These are phyloP conservation scores for Saccharomycodes ludwigii DNA, from an alignment of 805 yeast genomes.

Conservation along the genomic window DNA sequence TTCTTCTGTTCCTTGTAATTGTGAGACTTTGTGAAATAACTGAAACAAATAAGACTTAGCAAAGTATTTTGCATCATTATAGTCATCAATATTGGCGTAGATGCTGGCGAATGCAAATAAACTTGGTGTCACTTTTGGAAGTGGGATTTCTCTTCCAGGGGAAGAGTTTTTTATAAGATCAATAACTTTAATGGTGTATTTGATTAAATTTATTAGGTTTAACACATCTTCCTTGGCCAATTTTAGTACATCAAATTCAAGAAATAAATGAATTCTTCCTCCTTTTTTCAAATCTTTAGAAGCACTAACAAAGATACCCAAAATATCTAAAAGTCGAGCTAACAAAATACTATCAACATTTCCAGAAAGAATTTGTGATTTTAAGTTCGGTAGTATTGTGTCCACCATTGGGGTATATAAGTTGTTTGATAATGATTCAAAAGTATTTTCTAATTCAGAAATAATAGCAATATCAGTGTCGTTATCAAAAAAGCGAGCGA, in stretches of 20 bases:
- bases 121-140: not conserved
- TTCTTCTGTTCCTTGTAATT: not conserved
- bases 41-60: not conserved
- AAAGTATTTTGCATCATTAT: not conserved
- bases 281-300: not conserved
- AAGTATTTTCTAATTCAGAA: not conserved
- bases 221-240: not conserved
- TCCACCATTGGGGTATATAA: not conserved
- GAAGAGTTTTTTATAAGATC: not conserved
- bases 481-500: not conserved
- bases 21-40: not conserved
- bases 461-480: not conserved
- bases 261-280: not conserved
- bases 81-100: not conserved
- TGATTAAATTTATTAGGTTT: not conserved
- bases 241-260: not conserved
- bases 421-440: not conserved
- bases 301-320: not conserved
- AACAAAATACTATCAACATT: not conserved
- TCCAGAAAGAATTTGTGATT: not conserved
- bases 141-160: not conserved
- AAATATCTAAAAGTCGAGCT: not conserved
- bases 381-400: not conserved
- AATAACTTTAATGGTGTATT: not conserved
- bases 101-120: not conserved